These are phyloP conservation scores for Tolypocladium tundrense DNA, from an alignment of 2,329 filamentous ascomycete species.

Conservation along the genomic window DNA sequence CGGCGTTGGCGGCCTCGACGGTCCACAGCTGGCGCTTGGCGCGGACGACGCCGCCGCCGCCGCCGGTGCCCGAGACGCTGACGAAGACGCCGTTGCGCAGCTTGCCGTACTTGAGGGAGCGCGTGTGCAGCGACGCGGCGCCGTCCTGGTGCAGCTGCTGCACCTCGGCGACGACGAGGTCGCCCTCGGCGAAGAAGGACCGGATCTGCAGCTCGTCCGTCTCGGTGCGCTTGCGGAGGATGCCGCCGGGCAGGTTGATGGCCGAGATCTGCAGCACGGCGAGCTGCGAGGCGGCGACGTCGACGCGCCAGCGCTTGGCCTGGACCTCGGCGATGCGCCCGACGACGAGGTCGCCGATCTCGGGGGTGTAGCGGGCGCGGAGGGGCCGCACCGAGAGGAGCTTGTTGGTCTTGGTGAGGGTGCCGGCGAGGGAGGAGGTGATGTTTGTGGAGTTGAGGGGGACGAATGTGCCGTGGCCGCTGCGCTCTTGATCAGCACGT, in stretches of 20 bases:
- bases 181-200: constrained; percentile 93
- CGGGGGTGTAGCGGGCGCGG: constrained; percentile 85
- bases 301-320: constrained; percentile 85
- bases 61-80: constrained; percentile 69
- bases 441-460: constrained; percentile 56
- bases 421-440: constrained; percentile 82
- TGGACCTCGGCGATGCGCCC: constrained; percentile 95
- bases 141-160: constrained; percentile 83
- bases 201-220: constrained; percentile 96
- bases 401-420: constrained; percentile 89
- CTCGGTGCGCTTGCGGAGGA: constrained; percentile 80
- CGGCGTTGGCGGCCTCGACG: constrained; percentile 45
- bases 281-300: constrained; percentile 79
- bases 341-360: constrained; percentile 92
- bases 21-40: constrained; percentile 83
- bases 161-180: constrained; percentile 88
- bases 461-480: constrained; percentile 88
- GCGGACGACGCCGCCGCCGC: constrained; percentile 77
- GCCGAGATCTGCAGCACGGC: constrained; percentile 76
- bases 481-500: constrained; percentile 20
- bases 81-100: constrained; percentile 87
- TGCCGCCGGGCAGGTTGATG: constrained; percentile 92
- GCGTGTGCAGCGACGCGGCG: constrained; percentile 77
- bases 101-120: constrained; percentile 89
- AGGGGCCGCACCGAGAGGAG: constrained; percentile 85